Evolutionary conservation across 1,139 yeast species (phyloP), one percentile per base, ranked within the genome.

Genomic region (Candida sanyaensis): DNA sequence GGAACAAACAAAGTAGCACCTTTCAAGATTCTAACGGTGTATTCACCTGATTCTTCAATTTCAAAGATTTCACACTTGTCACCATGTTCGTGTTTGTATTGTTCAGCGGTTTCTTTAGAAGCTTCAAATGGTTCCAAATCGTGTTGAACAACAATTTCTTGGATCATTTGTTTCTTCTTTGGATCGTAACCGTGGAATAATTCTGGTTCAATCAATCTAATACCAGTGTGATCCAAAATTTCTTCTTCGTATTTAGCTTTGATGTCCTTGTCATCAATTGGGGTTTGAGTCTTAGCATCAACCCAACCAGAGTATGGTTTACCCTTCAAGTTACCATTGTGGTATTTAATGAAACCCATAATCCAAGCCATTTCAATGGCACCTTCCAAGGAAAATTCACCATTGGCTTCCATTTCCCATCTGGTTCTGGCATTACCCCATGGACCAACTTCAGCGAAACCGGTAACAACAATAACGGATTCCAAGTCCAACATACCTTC

Each of bases 361-460:
- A 93, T 91, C 98, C 98, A 93, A 46, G 99, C 98, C 96, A 93
- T 92, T 77, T 93, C 99, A 66, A 93, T 88, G 64, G 97, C 88
- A 65, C 99, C 99, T 75, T 93, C 99, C 62, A 93, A 77, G n/a
- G 98, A 92, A 72, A 93, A 93, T 65, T 88, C 91, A 62, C 99
- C 99, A 52, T 72, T 59, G 48, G 97, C 89, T 76, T 93, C 99
- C 96, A 93, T 93, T 73, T 93, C 98, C 99, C 99, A 93, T 80
- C 99, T 86, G 53, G 99, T 93, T 81, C 98, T 88, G 42, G 99
- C 75, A 68, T 92, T 91, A 83, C 99, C 99, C 97, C 97, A 95
- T 66, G 99, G 99, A 66, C 97, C 96, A 59, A 93, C 98, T 76
- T 93, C 99, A 56, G 97, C 79, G 76, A 92, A 93, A 73, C 99